Evolutionary conservation across 2,329 filamentous ascomycete genomes (phyloP), one percentile per base, ranked within the genome.

Genomic region (Ustulina deusta): DNA sequence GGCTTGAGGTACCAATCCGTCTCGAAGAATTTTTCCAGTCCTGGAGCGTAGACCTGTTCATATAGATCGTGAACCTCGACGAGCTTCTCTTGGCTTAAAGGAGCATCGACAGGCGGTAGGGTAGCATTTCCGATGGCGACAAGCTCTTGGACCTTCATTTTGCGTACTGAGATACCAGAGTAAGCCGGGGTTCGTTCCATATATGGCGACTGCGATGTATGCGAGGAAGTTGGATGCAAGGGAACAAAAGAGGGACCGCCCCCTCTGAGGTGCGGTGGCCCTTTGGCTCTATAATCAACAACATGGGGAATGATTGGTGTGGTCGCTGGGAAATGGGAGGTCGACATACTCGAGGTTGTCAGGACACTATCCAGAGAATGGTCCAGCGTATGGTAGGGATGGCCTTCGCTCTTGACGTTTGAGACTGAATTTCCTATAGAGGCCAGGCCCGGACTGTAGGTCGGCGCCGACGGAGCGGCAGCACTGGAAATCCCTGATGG

Each of bases 1-100:
- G 82, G 79, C 62, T 80, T 80, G 40, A 83, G 87, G 81, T 93
- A 97, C 94, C 94, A 98, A 32, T 85, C 86, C 6, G 93, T 92
- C 78, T 97, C 94, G 69, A 97, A 87, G 69, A 96, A 90, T 57
- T 87, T 86, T 78, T 93, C 90, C 54, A 96, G 86, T 7, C 89
- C 91, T 1, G 86, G 87, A 3, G 90, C 91, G 78, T 96, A 97
- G 71, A 93, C 90, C 71, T 91, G 90, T 73, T 88, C 86, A 79
- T 92, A 97, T 17, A 95, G 79, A 69, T 87, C 87, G 70, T 89
- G 89, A 66, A 93, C 89, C 76, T 93, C 90, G 73, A 90, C 87
- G 57, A 92, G 75, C 25, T 79, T 81, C 38, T 84, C 83, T 65
- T 86, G 79, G 77, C 83, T 79, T 74, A 82, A 84, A 65, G 86